These are phyloP conservation scores for Guyanaporus albipodus DNA, from an alignment of 768 basidiomycete species.

Conservation along the genomic window DNA sequence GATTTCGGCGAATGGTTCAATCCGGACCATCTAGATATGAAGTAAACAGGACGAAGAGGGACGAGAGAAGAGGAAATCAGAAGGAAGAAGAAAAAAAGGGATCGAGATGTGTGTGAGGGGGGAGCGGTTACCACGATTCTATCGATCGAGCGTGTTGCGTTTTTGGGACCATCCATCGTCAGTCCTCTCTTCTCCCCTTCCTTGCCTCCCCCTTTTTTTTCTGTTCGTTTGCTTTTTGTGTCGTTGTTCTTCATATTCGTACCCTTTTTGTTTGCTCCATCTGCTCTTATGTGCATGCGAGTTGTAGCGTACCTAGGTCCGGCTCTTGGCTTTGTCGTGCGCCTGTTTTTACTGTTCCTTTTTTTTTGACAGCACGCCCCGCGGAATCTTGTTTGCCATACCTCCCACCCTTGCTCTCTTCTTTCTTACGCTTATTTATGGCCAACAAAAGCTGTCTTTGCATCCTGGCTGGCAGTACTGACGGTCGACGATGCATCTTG, in stretches of 20 bases:
- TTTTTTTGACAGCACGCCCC: conserved; percentile 1
- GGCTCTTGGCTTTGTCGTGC: conserved; percentile 4
- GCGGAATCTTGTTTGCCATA: conserved; percentile 18
- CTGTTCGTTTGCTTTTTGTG: conserved; percentile 3
- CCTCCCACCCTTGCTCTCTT: neutral
- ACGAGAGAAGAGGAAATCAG: neutral
- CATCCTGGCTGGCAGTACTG: neutral
- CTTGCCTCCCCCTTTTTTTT: neutral
- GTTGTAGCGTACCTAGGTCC: conserved; percentile 19
- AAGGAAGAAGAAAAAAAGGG: conserved; percentile 1
- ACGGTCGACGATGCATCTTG: neutral
- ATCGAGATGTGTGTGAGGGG: conserved; percentile 5
- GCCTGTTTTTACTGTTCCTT: conserved; percentile 1
- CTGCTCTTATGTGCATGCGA: conserved; percentile 10
- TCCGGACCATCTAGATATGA: conserved; percentile 40
- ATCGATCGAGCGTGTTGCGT: conserved; percentile 5
- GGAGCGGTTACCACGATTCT: too few relatives aligned
- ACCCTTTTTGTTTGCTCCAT: conserved; percentile 9
- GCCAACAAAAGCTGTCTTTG: conserved; percentile 24
- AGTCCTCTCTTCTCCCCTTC: neutral
- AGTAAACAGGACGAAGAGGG: conserved; percentile 6
- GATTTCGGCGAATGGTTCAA: conserved; percentile 79
- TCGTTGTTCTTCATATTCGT: conserved; percentile 1
- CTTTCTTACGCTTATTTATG: conserved; percentile 23
- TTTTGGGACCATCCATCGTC: conserved; percentile 11